Percentiles rank a stretch among this genome's conserved stretches.
Conservation (phyloP, 78 protist species). For the Abeoforma whisleri region DNA sequence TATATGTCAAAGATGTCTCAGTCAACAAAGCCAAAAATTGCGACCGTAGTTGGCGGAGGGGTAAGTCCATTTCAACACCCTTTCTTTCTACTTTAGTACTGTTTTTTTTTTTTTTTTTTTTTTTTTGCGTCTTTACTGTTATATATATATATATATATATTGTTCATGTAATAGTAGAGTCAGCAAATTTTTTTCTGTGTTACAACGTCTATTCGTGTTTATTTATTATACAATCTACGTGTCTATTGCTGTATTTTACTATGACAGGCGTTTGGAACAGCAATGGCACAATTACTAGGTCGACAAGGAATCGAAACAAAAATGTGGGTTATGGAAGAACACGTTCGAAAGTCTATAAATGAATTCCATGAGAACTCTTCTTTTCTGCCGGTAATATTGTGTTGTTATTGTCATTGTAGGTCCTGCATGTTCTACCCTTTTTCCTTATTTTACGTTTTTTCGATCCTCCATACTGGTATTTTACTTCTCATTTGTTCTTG, state of each 20-base stretch:
- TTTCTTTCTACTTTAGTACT: too few species aligned
- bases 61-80: too few species aligned
- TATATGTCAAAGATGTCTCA: too few species aligned
- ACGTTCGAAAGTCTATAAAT: constrained; percentile 13
- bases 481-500: background rate
- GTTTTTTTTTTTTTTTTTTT: too few species aligned
- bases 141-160: too few species aligned
- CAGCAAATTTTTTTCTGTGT: too few species aligned
- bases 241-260: too few species aligned
- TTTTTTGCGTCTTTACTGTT: too few species aligned
- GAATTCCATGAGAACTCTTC: constrained; percentile 17
- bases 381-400: constrained; percentile 28
- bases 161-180: too few species aligned
- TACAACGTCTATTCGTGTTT: too few species aligned
- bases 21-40: background rate
- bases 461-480: background rate
- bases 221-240: too few species aligned
- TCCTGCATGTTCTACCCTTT: background rate
- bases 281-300: constrained; percentile 20
- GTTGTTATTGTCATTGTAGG: too few species aligned
- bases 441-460: background rate
- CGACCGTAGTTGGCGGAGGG: constrained; percentile 37
- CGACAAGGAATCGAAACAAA: constrained; percentile 12
- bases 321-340: constrained; percentile 34
- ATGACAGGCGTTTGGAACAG: constrained; percentile 38